Conservation (phyloP, 495 filamentous ascomycete genomes). For the Lepraria neglecta region DNA sequence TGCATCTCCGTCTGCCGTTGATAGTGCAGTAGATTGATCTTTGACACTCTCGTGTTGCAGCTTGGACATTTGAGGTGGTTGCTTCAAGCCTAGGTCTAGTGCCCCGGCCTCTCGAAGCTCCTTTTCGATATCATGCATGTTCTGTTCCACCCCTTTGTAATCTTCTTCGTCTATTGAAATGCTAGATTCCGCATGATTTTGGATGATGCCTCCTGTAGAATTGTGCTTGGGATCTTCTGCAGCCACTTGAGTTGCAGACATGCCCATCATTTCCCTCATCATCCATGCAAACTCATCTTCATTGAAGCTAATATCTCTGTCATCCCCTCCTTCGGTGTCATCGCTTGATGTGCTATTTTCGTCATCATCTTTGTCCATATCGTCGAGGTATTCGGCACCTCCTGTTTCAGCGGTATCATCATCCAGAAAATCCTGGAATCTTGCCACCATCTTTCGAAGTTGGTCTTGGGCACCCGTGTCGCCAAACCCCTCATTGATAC, state of each 20-base stretch:
- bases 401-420: slow-evolving; percentile 75
- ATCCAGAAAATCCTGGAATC: slow-evolving; percentile 89
- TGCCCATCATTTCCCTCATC: slow-evolving; percentile 95
- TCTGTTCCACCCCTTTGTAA: slow-evolving; percentile 59
- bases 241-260: slow-evolving; percentile 28
- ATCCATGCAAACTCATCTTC: slow-evolving; percentile 76
- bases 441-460: slow-evolving; percentile 77
- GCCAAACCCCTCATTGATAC: slow-evolving; percentile 53
- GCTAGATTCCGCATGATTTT: not conserved
- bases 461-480: slow-evolving; percentile 74
- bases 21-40: slow-evolving; percentile 23
- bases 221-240: not conserved
- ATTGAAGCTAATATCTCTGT: slow-evolving; percentile 72
- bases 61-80: slow-evolving; percentile 1
- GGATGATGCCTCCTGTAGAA: not conserved
- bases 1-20: slow-evolving; percentile 28
- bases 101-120: slow-evolving; percentile 76
- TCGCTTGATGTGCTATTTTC: slow-evolving; percentile 42
- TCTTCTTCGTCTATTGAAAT: slow-evolving; percentile 47
- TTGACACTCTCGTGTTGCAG: slow-evolving; percentile 26
- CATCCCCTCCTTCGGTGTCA: slow-evolving; percentile 50
- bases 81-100: slow-evolving; percentile 45
- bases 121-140: slow-evolving; percentile 71
- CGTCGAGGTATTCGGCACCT: slow-evolving; percentile 66
- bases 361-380: slow-evolving; percentile 61